These are phyloP conservation scores for Luffa aegyptiaca DNA, from an alignment of 306 rosid genomes.

Conservation along the genomic window DNA sequence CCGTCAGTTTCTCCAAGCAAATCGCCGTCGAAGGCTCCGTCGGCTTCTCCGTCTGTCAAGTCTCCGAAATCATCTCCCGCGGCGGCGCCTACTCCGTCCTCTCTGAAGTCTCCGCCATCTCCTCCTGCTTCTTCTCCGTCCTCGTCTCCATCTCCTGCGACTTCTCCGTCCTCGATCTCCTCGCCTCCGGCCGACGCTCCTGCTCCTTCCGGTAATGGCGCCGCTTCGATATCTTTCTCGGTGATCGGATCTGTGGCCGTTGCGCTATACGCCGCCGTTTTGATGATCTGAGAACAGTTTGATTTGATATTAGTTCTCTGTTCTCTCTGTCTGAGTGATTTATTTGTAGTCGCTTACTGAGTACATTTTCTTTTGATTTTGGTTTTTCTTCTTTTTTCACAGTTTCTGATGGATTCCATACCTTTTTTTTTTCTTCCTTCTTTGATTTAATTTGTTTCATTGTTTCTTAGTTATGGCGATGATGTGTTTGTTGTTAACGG, in stretches of 20 bases:
- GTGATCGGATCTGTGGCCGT: constrained; percentile 22
- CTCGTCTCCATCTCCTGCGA: constrained; percentile 6
- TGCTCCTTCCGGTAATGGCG: constrained; percentile 11
- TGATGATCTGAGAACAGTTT: constrained; percentile 19
- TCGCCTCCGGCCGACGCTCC: constrained; percentile 12
- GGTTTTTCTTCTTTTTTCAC: not conserved
- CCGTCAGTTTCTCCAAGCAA: not conserved
- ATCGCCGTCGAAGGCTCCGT: not conserved
- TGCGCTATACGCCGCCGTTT: constrained; percentile 19
- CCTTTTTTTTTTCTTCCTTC: not conserved
- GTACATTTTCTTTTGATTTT: not conserved
- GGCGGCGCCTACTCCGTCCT: constrained; percentile 13
- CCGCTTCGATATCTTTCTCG: constrained; percentile 5
- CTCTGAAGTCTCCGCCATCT: constrained; percentile 12
- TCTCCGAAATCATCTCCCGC: constrained; percentile 8
- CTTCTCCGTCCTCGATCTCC: constrained; percentile 11
- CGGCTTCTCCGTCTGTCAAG: not conserved
- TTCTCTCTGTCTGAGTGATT: not conserved
- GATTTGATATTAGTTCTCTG: not conserved
- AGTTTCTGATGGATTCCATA: not conserved
- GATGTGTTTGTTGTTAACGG: not conserved
- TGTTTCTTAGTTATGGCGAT: not conserved
- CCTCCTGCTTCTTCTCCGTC: not conserved
- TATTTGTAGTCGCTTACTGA: not conserved
- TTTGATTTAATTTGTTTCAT: not conserved